Evolutionary conservation across 495 filamentous ascomycete species (phyloP).

Genomic region (Xylaria castorea): DNA sequence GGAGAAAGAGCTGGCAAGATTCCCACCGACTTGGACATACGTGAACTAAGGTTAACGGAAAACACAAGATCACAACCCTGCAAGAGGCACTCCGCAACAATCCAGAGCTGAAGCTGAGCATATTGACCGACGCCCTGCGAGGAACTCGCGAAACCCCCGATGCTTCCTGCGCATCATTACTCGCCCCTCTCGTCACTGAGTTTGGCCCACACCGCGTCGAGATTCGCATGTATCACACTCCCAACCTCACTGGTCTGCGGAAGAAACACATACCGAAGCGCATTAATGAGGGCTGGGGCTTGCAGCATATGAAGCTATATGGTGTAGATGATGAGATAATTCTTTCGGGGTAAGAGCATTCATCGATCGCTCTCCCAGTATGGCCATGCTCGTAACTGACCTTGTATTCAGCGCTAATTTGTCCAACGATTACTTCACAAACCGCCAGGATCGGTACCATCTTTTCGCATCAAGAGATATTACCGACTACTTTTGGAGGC

Average conservation of each 20-base stretch:
- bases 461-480: slow-evolving; percentile 80
- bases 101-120: slow-evolving; percentile 80
- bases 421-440: slow-evolving; percentile 94
- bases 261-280: slow-evolving; percentile 85
- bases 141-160: slow-evolving; percentile 91
- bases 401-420: slow-evolving; percentile 75
- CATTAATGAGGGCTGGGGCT: slow-evolving; percentile 97
- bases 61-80: slow-evolving; percentile 71
- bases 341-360: slow-evolving; percentile 72
- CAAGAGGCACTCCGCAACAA: slow-evolving; percentile 76
- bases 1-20: slow-evolving; percentile 79
- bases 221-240: slow-evolving; percentile 96
- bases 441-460: slow-evolving; percentile 94
- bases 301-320: slow-evolving; percentile 99
- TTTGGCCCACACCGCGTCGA: slow-evolving; percentile 89
- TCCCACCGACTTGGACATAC: slow-evolving; percentile 15
- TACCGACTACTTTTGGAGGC: slow-evolving; percentile 78
- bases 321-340: slow-evolving; percentile 96
- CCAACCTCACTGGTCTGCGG: slow-evolving; percentile 85
- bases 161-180: slow-evolving; percentile 86
- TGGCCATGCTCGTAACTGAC: background rate
- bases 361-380: background rate
- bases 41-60: slow-evolving; percentile 24
- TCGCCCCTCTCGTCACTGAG: slow-evolving; percentile 79
- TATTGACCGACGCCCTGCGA: slow-evolving; percentile 90